Percentiles rank a stretch among this genome's conserved stretches.
Conservation (phyloP, 1,284 basidiomycete species). For the Meira nashicola region DNA sequence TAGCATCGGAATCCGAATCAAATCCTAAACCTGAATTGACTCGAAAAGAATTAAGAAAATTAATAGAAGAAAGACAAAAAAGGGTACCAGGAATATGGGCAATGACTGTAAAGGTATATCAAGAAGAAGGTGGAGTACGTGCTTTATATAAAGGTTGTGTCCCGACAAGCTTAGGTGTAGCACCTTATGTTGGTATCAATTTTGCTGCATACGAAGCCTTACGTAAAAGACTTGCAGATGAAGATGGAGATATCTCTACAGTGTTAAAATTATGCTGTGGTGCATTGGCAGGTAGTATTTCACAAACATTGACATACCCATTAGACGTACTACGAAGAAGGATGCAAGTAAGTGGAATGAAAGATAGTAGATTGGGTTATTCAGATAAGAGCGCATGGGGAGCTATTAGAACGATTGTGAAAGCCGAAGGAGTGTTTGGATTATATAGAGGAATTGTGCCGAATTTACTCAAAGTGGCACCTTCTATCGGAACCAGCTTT, state of each 20-base stretch:
- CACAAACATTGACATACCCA: conserved; percentile 89
- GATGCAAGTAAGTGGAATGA: conserved; percentile 91
- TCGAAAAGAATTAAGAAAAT: conserved; percentile 7
- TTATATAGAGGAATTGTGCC: conserved; percentile 85
- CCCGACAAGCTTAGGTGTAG: conserved; percentile 83
- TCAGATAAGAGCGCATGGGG: conserved; percentile 65
- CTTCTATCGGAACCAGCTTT: conserved; percentile 47
- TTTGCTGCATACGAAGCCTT: conserved; percentile 48
- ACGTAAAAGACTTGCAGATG: conserved; percentile 34
- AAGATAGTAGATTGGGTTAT: conserved; percentile 64
- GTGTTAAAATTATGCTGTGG: conserved; percentile 56
- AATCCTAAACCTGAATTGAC: neutral
- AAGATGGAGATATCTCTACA: conserved; percentile 42
- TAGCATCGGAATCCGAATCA: conserved; percentile 1
- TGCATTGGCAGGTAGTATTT: conserved; percentile 63
- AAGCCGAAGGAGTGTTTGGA: conserved; percentile 68
- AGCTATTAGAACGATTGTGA: conserved; percentile 67
- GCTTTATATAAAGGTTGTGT: conserved; percentile 82
- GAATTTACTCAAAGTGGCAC: conserved; percentile 70
- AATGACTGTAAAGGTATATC: conserved; percentile 82
- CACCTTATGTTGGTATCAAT: conserved; percentile 69
- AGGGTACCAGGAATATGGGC: conserved; percentile 68
- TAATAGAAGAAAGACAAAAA: conserved; percentile 24
- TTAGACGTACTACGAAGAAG: conserved; percentile 89
- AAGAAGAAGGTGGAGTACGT: conserved; percentile 80